Percentiles rank a stretch among this genome's conserved stretches.
Evolutionary conservation across 805 yeast species (phyloP).

Genomic region (Ogataea trehalophila): DNA sequence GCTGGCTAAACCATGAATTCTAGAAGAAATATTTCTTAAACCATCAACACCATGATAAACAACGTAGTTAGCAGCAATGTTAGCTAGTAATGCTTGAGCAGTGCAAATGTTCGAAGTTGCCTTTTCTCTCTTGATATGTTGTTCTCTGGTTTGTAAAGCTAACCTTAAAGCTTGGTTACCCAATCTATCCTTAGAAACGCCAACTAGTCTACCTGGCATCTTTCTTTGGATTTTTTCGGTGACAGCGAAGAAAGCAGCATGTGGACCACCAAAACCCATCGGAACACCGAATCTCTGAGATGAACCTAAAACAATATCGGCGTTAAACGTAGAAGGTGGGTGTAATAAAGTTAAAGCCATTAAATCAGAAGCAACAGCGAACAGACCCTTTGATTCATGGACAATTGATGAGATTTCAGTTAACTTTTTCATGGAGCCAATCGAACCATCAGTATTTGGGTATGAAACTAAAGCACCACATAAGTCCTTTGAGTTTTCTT

Average conservation of each 20-base stretch:
- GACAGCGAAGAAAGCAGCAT: constrained; percentile 95
- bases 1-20: constrained; percentile 71
- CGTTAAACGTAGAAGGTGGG: constrained; percentile 82
- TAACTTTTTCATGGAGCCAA: constrained; percentile 46
- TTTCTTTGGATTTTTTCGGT: constrained; percentile 77
- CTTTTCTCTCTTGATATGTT: constrained; percentile 94
- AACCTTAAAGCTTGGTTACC: constrained; percentile 87
- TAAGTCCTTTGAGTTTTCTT: constrained; percentile 33
- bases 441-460: constrained; percentile 81
- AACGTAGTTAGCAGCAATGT: constrained; percentile 92
- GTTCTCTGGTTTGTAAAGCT: constrained; percentile 97
- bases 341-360: constrained; percentile 80
- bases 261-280: constrained; percentile 98
- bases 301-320: constrained; percentile 89
- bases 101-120: constrained; percentile 98
- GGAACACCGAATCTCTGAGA: constrained; percentile 98
- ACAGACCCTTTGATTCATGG: constrained; percentile 68
- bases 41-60: constrained; percentile 96
- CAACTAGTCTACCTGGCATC: constrained; percentile 95
- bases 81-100: constrained; percentile 94
- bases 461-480: constrained; percentile 89
- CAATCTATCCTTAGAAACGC: constrained; percentile 85
- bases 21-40: constrained; percentile 65
- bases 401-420: constrained; percentile 54
- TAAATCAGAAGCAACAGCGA: constrained; percentile 87